Conservation (phyloP, 371 early-diverging fungal species). For the Lichtheimia ornata region DNA sequence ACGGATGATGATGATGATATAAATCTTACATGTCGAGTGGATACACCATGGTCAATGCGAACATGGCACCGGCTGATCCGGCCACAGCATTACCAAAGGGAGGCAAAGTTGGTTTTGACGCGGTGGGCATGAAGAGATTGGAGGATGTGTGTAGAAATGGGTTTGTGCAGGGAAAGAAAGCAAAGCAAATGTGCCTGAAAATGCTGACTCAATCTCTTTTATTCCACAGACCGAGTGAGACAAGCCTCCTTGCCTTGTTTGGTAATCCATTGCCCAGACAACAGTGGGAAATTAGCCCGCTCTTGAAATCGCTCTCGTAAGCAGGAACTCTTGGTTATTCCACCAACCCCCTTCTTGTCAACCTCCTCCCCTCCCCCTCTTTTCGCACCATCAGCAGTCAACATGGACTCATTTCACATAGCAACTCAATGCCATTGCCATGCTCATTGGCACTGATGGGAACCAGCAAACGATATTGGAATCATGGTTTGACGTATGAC, state of each 20-base stretch:
- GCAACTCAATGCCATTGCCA: too few relatives aligned
- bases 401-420: too few relatives aligned
- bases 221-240: conserved; percentile 8
- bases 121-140: conserved; percentile 40
- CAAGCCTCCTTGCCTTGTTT: neutral
- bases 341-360: too few relatives aligned
- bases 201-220: conserved; percentile 31
- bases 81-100: conserved; percentile 93
- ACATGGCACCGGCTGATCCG: conserved; percentile 90
- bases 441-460: too few relatives aligned
- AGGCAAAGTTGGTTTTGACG: conserved; percentile 64
- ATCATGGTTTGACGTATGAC: too few relatives aligned
- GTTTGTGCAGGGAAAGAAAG: conserved; percentile 5
- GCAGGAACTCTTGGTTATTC: too few relatives aligned
- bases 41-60: conserved; percentile 88
- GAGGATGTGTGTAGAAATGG: conserved; percentile 3
- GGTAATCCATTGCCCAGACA: too few relatives aligned
- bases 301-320: too few relatives aligned
- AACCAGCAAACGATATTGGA: too few relatives aligned
- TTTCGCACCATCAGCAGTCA: too few relatives aligned
- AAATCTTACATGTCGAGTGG: conserved; percentile 91
- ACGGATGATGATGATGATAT: neutral
- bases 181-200: conserved; percentile 9
- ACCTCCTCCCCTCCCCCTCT: too few relatives aligned
- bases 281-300: too few relatives aligned